Evolutionary conservation across 768 basidiomycete genomes (phyloP).

Genomic region (Boletus fagicola): DNA sequence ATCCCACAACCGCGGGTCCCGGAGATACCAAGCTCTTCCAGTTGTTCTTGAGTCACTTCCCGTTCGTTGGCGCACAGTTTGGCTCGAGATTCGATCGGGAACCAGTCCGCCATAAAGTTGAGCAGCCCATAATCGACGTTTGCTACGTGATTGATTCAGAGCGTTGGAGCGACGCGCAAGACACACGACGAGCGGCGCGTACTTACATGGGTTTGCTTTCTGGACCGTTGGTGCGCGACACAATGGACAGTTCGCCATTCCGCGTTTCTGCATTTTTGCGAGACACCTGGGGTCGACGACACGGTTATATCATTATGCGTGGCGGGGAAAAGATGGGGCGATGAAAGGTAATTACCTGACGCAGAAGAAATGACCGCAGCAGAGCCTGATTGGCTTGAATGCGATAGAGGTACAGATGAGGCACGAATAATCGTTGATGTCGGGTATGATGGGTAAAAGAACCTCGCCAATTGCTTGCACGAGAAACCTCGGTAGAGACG

Average conservation of each 20-base stretch:
- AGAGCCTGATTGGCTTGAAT: constrained; percentile 85
- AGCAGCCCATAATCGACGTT: constrained; percentile 79
- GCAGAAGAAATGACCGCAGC: constrained; percentile 78
- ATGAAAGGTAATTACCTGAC: constrained; percentile 43
- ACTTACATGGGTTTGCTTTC: constrained; percentile 71
- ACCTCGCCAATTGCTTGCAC: constrained; percentile 82
- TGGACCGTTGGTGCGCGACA: constrained; percentile 80
- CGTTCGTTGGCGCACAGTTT: constrained; percentile 74
- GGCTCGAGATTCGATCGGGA: constrained; percentile 74
- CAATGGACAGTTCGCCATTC: constrained; percentile 75
- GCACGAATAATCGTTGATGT: constrained; percentile 82
- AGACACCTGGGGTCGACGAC: constrained; percentile 49
- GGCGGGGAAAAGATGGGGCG: background rate
- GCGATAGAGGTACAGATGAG: constrained; percentile 87
- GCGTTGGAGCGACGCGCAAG: background rate
- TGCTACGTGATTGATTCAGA: constrained; percentile 37
- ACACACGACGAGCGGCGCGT: background rate
- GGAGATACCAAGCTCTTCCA: constrained; percentile 59
- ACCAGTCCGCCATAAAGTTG: constrained; percentile 92
- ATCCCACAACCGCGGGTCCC: constrained; percentile 36
- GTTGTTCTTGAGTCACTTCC: constrained; percentile 70
- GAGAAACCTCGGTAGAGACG: constrained; percentile 58
- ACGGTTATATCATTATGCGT: background rate
- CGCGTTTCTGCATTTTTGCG: constrained; percentile 88
- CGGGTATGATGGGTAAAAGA: constrained; percentile 76